Evolutionary conservation across 2,329 filamentous ascomycete genomes (phyloP).

Genomic region (Chalaropsis thielavioides): DNA sequence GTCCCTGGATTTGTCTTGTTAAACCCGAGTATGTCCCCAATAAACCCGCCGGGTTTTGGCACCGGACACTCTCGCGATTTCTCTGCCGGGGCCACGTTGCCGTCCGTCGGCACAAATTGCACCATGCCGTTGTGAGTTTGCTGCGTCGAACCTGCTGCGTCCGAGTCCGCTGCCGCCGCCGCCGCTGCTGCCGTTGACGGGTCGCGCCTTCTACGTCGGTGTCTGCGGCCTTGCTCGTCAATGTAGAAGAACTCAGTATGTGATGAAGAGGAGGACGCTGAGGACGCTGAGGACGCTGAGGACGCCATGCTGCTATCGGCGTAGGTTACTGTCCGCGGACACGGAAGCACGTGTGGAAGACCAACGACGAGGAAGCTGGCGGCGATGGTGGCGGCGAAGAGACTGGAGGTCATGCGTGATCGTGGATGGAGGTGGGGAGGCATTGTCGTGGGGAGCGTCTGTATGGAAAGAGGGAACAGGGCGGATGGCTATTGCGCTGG

Average conservation of each 20-base stretch:
- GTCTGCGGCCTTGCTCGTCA: constrained; percentile 15
- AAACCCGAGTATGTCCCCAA: constrained; percentile 65
- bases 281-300: neutral
- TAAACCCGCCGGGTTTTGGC: constrained; percentile 69
- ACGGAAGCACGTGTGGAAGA: constrained; percentile 79
- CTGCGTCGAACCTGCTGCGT: constrained; percentile 17
- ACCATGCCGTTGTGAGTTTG: constrained; percentile 34
- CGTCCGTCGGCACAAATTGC: constrained; percentile 31
- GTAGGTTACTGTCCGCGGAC: constrained; percentile 64
- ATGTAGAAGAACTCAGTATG: constrained; percentile 14
- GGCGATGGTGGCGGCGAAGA: constrained; percentile 85
- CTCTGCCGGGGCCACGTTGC: constrained; percentile 21
- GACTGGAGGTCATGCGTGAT: constrained; percentile 80
- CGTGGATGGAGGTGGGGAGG: constrained; percentile 83
- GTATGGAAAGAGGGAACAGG: neutral
- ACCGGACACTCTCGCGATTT: constrained; percentile 68
- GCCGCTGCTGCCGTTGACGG: constrained; percentile 32
- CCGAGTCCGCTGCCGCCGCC: neutral
- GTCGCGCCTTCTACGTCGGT: constrained; percentile 24
- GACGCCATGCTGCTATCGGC: constrained; percentile 43
- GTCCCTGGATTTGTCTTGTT: constrained; percentile 25
- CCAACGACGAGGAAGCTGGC: constrained; percentile 86
- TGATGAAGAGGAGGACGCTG: neutral
- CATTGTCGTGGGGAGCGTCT: constrained; percentile 36
- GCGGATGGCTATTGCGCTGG: neutral